A percentile compares a stretch with the other conserved stretches of the same genome.
phyloP scores from a whole-genome alignment of 305 asterid genomes.

The Fraxinus dipetala region DNA sequence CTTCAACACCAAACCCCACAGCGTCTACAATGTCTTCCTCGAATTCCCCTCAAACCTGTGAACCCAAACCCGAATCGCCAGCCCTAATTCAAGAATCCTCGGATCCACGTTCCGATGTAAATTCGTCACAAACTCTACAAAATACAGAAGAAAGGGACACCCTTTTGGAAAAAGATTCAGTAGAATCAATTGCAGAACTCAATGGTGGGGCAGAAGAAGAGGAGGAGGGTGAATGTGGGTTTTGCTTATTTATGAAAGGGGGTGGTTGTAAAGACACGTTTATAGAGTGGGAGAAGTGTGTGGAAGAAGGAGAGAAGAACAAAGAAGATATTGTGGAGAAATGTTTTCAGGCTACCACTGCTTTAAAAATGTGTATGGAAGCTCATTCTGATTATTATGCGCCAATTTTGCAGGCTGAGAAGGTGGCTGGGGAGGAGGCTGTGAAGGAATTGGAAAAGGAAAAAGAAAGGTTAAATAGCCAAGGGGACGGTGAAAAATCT shows the following conservation, averaged over 20 bases:
- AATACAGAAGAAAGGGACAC: slow-evolving; percentile 8
- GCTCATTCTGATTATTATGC: slow-evolving; percentile 64
- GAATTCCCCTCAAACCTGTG: slow-evolving; percentile 9
- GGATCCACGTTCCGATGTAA: not conserved
- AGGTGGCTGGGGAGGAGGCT: slow-evolving; percentile 44
- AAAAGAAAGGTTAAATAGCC: slow-evolving; percentile 24
- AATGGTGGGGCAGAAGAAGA: slow-evolving; percentile 34
- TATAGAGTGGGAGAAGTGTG: slow-evolving; percentile 77
- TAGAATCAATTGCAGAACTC: not conserved
- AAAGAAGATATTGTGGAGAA: slow-evolving; percentile 58
- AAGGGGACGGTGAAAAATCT: slow-evolving; percentile 8
- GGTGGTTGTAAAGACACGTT: slow-evolving; percentile 72
- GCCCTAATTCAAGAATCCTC: slow-evolving; percentile 8
- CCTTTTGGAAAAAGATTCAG: slow-evolving; percentile 5
- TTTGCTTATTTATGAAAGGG: slow-evolving; percentile 77
- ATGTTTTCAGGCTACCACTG: slow-evolving; percentile 57
- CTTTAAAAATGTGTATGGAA: slow-evolving; percentile 73
- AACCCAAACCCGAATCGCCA: slow-evolving; percentile 8
- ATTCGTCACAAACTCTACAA: slow-evolving; percentile 12
- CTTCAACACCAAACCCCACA: slow-evolving; percentile 22
- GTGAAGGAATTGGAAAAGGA: slow-evolving; percentile 41
- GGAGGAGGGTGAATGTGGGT: slow-evolving; percentile 77
- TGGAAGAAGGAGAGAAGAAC: slow-evolving; percentile 61
- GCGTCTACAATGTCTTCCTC: slow-evolving; percentile 35
- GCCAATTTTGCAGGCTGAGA: slow-evolving; percentile 64